Percentiles rank a stretch among this genome's conserved stretches.
phyloP scores from a whole-genome alignment of 192 early-diverging fungal genomes.

The Gamsiella multidivaricata region DNA sequence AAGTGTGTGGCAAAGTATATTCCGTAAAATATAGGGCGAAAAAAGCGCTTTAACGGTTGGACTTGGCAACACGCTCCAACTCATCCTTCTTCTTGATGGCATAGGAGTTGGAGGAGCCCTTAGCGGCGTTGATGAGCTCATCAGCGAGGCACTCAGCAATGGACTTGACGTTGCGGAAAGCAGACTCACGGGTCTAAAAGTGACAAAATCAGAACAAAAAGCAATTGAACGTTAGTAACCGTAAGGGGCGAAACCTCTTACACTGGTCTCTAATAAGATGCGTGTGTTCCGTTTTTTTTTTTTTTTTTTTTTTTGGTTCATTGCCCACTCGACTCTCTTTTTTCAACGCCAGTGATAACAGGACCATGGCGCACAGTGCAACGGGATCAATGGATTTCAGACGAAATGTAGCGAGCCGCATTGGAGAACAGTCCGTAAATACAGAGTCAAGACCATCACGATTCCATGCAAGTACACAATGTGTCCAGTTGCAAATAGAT shows the following conservation, averaged over 20 bases:
- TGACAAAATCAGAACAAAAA: too few species aligned
- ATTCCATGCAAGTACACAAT: too few species aligned
- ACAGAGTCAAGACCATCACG: too few species aligned
- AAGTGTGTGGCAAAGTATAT: constrained; percentile 3
- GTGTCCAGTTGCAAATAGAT: too few species aligned
- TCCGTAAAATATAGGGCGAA: neutral
- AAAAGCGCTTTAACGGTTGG: constrained; percentile 57
- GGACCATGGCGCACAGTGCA: neutral
- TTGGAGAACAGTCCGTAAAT: too few species aligned
- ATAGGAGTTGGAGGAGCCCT: constrained; percentile 99
- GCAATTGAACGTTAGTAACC: constrained; percentile 37
- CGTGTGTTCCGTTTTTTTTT: neutral
- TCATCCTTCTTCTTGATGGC: constrained; percentile 99
- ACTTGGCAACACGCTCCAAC: constrained; percentile 85
- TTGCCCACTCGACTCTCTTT: too few species aligned
- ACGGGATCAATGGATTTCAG: neutral
- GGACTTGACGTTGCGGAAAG: constrained; percentile 99
- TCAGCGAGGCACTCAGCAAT: constrained; percentile 99
- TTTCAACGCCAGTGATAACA: neutral
- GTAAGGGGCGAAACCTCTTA: constrained; percentile 59
- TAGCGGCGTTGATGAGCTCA: constrained; percentile 98
- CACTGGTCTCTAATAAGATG: constrained; percentile 32
- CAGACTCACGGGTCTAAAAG: constrained; percentile 91
- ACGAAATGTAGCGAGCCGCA: too few species aligned
- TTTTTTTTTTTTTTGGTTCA: neutral